A percentile compares a stretch with the other conserved stretches of the same genome.
Conservation (phyloP, 441 rosid genomes). For the Breynia disticha region DNA sequence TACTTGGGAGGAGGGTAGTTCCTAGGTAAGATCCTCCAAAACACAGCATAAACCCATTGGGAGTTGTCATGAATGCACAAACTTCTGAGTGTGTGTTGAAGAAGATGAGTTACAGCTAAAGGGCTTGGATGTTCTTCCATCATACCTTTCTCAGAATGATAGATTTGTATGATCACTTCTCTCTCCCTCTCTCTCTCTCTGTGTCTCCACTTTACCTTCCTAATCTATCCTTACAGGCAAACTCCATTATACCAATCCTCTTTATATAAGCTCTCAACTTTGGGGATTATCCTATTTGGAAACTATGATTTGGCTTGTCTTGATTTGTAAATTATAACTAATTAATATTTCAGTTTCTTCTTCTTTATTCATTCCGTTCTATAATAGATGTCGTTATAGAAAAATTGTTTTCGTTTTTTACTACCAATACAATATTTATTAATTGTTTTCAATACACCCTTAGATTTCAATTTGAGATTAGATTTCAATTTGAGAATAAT, state of each 20-base stretch:
- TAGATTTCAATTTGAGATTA: too few relatives aligned
- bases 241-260: slow-evolving; percentile 19
- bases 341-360: too few relatives aligned
- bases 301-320: too few relatives aligned
- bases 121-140: slow-evolving; percentile 88
- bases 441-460: too few relatives aligned
- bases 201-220: not conserved
- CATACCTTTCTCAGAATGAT: not conserved
- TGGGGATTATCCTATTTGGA: not conserved
- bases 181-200: slow-evolving; percentile 4
- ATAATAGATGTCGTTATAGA: too few relatives aligned
- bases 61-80: slow-evolving; percentile 78
- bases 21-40: slow-evolving; percentile 98
- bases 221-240: too few relatives aligned
- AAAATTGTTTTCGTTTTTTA: too few relatives aligned
- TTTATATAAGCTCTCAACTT: slow-evolving; percentile 48
- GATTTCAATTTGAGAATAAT: too few relatives aligned
- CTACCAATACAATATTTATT: too few relatives aligned
- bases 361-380: too few relatives aligned
- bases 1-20: slow-evolving; percentile 99
- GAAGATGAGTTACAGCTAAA: slow-evolving; percentile 86
- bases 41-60: slow-evolving; percentile 98
- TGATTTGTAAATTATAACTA: too few relatives aligned
- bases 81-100: slow-evolving; percentile 91
- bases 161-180: slow-evolving; percentile 4